Evolutionary conservation across 208 protist species (phyloP).

Genomic region (Leptomonas pyrrhocoris): DNA sequence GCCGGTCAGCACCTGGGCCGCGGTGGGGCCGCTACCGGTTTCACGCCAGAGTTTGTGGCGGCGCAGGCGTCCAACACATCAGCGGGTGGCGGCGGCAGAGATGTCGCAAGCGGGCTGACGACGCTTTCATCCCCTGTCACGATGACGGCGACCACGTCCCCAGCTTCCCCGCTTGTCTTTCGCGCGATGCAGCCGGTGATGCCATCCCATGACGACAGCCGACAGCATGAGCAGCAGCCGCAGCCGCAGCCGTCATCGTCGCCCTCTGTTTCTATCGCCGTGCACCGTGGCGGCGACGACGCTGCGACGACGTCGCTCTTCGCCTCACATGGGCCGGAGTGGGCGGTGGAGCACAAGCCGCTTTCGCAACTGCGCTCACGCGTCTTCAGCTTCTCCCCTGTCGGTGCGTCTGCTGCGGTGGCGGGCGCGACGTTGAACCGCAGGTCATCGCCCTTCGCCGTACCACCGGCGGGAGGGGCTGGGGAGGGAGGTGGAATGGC

Average conservation of each 20-base stretch:
- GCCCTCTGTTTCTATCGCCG: background rate
- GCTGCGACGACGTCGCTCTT: background rate
- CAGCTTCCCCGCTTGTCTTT: constrained; percentile 11
- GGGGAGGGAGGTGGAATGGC: no score
- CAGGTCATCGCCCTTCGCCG: background rate
- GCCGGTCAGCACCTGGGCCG: background rate
- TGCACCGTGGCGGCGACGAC: background rate
- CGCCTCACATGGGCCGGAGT: background rate
- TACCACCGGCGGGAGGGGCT: background rate
- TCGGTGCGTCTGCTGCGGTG: background rate
- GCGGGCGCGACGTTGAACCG: background rate
- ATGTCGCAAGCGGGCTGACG: background rate
- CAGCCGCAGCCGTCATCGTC: background rate
- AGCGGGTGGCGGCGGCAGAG: background rate
- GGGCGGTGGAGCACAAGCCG: background rate
- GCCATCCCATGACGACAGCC: background rate
- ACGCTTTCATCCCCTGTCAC: background rate
- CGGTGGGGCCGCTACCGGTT: background rate
- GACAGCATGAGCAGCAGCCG: background rate
- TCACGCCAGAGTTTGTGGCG: constrained; percentile 2
- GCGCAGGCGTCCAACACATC: background rate
- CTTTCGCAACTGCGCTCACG: background rate
- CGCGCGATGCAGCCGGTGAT: background rate
- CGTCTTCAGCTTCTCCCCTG: background rate
- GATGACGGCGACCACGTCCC: background rate